Evolutionary conservation across 495 filamentous ascomycete species (phyloP), one percentile per base, ranked within the genome.

Genomic region (Amphirosellinia nigrospora): DNA sequence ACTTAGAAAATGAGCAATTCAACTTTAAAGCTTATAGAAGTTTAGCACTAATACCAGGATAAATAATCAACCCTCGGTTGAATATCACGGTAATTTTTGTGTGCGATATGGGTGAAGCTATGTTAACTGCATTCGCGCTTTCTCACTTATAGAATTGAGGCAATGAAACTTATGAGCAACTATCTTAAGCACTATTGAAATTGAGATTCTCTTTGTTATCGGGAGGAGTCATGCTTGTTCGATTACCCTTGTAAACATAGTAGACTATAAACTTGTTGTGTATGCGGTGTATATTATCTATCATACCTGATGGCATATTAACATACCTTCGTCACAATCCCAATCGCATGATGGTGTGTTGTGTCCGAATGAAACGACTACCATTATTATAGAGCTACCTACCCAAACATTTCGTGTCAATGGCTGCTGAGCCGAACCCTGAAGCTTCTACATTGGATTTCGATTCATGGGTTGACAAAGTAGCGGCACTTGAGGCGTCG

Each of bases 401-500:
- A 28, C 48, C 0, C 11, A 30, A 10, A 11, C 23, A 53, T 28
- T 28, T 30, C 10, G 7, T 4, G 4, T 53, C 13, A 30, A n/a
- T n/a, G n/a, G 26, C 13, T 2, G 50, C 26, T 30, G 23, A 7
- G 11, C 26, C 4, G 13, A 4, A 28, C 7, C 11, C 15, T 13
- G 28, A 32, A 32, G 41, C 41, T 21, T 4, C 13, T 19, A 16
- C 32, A 15, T 34, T 23, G 2, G 4, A 13, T 11, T 65, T 65
- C 13, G 50, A 55, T 3, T 45, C 32, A 23, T 45, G 55, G 39
- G 32, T 67, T 8, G 52, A 67, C 2, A 52, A 67, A 19, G 6
- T 67, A 13, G 64, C 64, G 58, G 64, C 21, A 7, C 52, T 67
- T 2, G 66, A 60, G 32, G 66, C 52, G 19, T 59, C 66, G 19